These are phyloP conservation scores for Protomyces arabidopsidicola DNA, from an alignment of 1,139 yeast species.

Conservation along the genomic window DNA sequence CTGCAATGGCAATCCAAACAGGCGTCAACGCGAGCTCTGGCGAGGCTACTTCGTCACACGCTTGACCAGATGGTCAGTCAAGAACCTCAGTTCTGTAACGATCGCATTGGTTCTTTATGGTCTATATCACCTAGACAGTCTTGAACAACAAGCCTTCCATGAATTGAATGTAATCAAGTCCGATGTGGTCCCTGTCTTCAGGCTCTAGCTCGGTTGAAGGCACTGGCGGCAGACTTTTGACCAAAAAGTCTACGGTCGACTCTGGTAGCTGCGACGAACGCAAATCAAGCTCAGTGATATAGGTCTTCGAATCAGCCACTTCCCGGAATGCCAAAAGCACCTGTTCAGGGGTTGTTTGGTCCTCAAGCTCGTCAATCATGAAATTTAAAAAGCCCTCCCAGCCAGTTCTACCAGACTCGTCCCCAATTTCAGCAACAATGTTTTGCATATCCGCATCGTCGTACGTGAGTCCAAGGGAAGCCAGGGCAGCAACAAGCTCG, in stretches of 20 bases:
- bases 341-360: slow-evolving; percentile 43
- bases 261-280: slow-evolving; percentile 39
- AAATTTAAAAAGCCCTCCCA: slow-evolving; percentile 44
- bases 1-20: no score
- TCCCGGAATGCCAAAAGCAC: slow-evolving; percentile 43
- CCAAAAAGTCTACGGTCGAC: slow-evolving; percentile 23
- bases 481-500: slow-evolving; percentile 45
- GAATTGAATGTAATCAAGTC: slow-evolving; percentile 39
- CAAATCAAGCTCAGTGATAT: slow-evolving; percentile 44
- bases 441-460: slow-evolving; percentile 42
- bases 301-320: slow-evolving; percentile 43
- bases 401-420: slow-evolving; percentile 35
- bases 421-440: slow-evolving; percentile 39
- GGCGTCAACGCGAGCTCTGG: no score
- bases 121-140: no score
- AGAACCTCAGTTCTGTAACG: no score
- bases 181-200: slow-evolving; percentile 34
- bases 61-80: no score
- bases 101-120: no score
- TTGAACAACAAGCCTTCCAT: slow-evolving; percentile 35
- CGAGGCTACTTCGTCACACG: no score
- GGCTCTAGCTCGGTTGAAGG: background rate
- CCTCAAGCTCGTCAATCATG: slow-evolving; percentile 45
- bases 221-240: slow-evolving; percentile 12
- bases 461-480: slow-evolving; percentile 42